phyloP scores from a whole-genome alignment of 2,329 filamentous ascomycete species.

The Monosporascus sp. region DNA sequence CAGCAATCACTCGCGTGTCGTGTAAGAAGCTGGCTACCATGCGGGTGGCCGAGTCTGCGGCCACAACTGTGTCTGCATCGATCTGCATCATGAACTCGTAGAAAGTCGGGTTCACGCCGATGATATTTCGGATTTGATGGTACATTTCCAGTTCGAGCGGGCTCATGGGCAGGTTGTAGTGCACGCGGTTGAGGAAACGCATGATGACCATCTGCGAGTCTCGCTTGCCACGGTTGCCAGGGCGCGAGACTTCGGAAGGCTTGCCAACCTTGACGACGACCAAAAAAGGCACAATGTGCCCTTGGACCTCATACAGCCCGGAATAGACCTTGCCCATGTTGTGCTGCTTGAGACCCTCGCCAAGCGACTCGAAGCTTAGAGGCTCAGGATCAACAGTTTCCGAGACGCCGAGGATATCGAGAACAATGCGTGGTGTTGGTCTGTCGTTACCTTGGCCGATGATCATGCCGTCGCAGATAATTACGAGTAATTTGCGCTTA shows the following conservation, averaged over 20 bases:
- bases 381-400: constrained; percentile 93
- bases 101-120: constrained; percentile 96
- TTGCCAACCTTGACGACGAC: constrained; percentile 98
- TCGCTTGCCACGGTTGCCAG: constrained; percentile 97
- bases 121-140: constrained; percentile 97
- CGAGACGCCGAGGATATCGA: constrained; percentile 93
- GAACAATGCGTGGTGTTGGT: constrained; percentile 88
- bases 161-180: constrained; percentile 95
- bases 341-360: constrained; percentile 94
- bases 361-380: constrained; percentile 92
- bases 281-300: constrained; percentile 95
- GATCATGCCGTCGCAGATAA: constrained; percentile 98
- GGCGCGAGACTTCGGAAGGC: constrained; percentile 89
- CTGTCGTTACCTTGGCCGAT: constrained; percentile 97
- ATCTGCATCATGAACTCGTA: constrained; percentile 97
- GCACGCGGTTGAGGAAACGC: constrained; percentile 98
- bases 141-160: constrained; percentile 97
- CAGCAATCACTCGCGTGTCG: constrained; percentile 87
- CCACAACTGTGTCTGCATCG: constrained; percentile 94
- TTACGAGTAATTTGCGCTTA: constrained; percentile 89
- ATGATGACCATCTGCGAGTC: constrained; percentile 98
- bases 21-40: constrained; percentile 88
- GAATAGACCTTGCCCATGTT: constrained; percentile 99
- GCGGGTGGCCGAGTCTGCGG: constrained; percentile 81
- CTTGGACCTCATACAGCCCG: constrained; percentile 93